Percentiles rank a stretch among this genome's conserved stretches.
Conservation (phyloP, 129 eudicot species). For the Pittosporum tobira region DNA sequence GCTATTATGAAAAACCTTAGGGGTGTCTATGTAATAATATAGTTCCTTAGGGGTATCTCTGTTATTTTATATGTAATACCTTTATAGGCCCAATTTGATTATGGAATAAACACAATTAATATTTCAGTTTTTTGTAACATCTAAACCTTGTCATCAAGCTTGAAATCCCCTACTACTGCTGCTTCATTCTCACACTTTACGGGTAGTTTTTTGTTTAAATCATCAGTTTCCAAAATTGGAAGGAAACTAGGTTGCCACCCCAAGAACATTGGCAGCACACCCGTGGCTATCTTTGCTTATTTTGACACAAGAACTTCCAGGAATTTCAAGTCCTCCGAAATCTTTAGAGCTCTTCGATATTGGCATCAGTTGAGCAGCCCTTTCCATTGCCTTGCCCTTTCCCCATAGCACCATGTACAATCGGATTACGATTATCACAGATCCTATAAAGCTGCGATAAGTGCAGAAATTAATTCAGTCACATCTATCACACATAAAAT, state of each 20-base stretch:
- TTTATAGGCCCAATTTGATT: too few species aligned
- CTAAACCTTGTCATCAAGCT: neutral
- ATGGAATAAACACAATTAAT: too few species aligned
- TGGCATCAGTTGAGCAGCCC: conserved; percentile 12
- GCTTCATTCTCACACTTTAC: too few species aligned
- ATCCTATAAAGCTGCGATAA: conserved; percentile 38
- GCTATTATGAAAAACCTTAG: too few species aligned
- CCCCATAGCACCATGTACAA: conserved; percentile 62
- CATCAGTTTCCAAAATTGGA: neutral
- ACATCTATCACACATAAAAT: neutral
- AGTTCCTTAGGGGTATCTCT: too few species aligned
- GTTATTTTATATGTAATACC: too few species aligned
- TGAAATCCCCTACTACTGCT: neutral
- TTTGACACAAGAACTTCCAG: neutral
- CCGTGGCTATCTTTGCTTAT: too few species aligned
- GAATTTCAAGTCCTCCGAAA: neutral
- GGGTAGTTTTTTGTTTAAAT: neutral
- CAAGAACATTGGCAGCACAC: too few species aligned
- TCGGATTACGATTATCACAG: conserved; percentile 29
- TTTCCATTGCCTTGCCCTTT: conserved; percentile 39
- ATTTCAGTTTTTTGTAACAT: neutral
- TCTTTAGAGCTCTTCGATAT: neutral
- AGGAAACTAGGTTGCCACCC: neutral
- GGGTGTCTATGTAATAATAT: too few species aligned
- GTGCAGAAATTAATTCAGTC: too few species aligned